phyloP scores from a whole-genome alignment of 352 stramenopile species.

The Phytophthora constricta region DNA sequence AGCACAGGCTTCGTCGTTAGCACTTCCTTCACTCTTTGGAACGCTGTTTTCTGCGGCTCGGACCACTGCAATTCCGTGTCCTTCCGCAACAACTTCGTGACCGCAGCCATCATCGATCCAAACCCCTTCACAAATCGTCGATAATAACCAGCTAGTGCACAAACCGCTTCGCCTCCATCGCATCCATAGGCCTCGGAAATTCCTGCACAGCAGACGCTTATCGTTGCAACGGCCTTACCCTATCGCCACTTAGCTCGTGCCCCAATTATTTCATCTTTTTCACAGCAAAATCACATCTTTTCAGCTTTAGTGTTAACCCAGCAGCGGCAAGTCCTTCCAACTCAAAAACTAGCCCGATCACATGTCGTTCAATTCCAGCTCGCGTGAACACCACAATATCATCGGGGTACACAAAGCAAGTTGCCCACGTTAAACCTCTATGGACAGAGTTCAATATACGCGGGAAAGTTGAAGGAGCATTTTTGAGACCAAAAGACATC shows the following conservation, averaged over 20 bases:
- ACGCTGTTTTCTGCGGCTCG: conserved; percentile 14
- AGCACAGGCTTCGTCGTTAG: conserved; percentile 16
- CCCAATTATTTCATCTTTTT: conserved; percentile 28
- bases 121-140: conserved; percentile 27
- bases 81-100: conserved; percentile 30
- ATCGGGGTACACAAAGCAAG: too few relatives aligned
- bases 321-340: too few relatives aligned
- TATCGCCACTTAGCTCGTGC: conserved; percentile 6
- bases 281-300: conserved; percentile 21
- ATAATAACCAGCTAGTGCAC: conserved; percentile 32
- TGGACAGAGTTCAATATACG: too few relatives aligned
- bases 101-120: conserved; percentile 11
- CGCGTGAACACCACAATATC: too few relatives aligned
- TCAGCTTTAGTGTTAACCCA: too few relatives aligned
- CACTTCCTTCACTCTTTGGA: conserved; percentile 25
- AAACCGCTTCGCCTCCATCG: conserved; percentile 13
- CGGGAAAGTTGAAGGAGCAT: too few relatives aligned
- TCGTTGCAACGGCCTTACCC: conserved; percentile 5
- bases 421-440: too few relatives aligned
- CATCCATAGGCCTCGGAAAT: conserved; percentile 10
- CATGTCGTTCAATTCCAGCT: too few relatives aligned
- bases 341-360: too few relatives aligned
- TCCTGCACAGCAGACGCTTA: conserved; percentile 3
- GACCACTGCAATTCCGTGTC: conserved; percentile 22
- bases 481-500: too few relatives aligned